These are phyloP conservation scores for Letharia columbiana DNA, from an alignment of 495 filamentous ascomycete genomes.

Conservation along the genomic window DNA sequence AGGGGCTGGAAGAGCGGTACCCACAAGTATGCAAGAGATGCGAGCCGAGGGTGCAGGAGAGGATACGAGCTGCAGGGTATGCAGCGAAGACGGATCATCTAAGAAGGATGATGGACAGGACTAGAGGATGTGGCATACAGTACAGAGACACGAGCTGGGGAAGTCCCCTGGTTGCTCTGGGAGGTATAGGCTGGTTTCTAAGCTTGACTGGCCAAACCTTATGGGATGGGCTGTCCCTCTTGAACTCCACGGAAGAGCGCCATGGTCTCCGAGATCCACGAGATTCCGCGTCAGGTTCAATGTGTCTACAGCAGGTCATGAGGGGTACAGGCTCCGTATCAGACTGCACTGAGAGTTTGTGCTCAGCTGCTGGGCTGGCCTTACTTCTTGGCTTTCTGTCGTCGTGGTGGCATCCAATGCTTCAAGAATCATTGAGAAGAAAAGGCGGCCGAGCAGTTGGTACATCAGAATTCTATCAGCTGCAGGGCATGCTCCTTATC, in stretches of 20 bases:
- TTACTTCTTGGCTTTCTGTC: conserved; percentile 47
- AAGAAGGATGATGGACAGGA: conserved; percentile 60
- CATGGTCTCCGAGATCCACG: conserved; percentile 17
- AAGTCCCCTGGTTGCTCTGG: conserved; percentile 36
- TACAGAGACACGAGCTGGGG: conserved; percentile 43
- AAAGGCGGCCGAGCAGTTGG: conserved; percentile 56
- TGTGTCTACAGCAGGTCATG: conserved; percentile 30
- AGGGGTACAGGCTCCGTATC: conserved; percentile 24
- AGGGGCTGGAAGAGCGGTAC: conserved; percentile 62
- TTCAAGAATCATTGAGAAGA: conserved; percentile 55
- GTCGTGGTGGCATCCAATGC: conserved; percentile 70
- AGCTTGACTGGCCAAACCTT: conserved; percentile 35
- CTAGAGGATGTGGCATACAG: conserved; percentile 36
- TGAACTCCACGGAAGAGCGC: conserved; percentile 21
- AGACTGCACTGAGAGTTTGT: conserved; percentile 31
- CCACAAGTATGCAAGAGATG: conserved; percentile 77
- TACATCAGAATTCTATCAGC: conserved; percentile 57
- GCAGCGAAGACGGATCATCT: conserved; percentile 72
- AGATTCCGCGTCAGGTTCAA: conserved; percentile 21
- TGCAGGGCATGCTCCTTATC: conserved; percentile 54
- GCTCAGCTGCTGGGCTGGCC: conserved; percentile 37
- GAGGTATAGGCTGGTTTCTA: conserved; percentile 22
- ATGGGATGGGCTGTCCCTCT: conserved; percentile 35
- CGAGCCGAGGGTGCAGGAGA: conserved; percentile 53
- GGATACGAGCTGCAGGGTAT: conserved; percentile 60